Percentiles rank a stretch among this genome's conserved stretches.
Conservation (phyloP, 768 basidiomycete genomes). For the Mycena latifolia region DNA sequence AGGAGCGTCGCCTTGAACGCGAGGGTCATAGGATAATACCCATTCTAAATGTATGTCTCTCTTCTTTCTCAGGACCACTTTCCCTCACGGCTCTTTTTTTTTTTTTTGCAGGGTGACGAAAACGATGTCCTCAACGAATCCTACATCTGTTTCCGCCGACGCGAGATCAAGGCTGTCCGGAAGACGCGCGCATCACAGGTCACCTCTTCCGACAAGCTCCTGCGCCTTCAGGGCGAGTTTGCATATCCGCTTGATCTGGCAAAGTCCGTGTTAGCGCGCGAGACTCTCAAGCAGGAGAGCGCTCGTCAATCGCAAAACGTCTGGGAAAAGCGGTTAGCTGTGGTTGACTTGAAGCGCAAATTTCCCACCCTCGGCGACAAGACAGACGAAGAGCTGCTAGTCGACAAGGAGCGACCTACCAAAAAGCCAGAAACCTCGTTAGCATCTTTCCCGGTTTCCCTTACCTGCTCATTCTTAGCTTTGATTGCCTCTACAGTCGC, state of each 20-base stretch:
- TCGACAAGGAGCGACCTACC: constrained; percentile 49
- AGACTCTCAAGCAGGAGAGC: constrained; percentile 79
- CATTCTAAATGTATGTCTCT: constrained; percentile 78
- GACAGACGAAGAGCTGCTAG: constrained; percentile 78
- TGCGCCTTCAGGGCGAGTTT: constrained; percentile 86
- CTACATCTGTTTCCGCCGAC: constrained; percentile 96
- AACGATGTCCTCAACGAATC: constrained; percentile 91
- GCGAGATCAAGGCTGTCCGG: constrained; percentile 93
- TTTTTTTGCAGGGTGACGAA: constrained; percentile 89
- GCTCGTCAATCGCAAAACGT: constrained; percentile 69
- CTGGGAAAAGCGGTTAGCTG: constrained; percentile 83
- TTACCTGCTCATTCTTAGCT: not conserved
- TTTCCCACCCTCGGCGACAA: constrained; percentile 71
- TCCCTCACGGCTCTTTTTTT: constrained; percentile 12
- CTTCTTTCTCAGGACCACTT: not conserved
- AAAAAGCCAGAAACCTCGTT: constrained; percentile 64
- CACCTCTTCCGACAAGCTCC: constrained; percentile 88
- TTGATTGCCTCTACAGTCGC: constrained; percentile 47
- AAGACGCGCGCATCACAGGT: constrained; percentile 96
- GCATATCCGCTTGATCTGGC: constrained; percentile 81
- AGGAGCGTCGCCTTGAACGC: constrained; percentile 83
- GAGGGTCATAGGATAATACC: constrained; percentile 92
- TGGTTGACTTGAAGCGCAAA: constrained; percentile 87
- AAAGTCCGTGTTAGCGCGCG: constrained; percentile 75
- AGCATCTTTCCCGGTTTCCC: not conserved